phyloP scores from a whole-genome alignment of 306 rosid species.

The Lagenaria siceraria region DNA sequence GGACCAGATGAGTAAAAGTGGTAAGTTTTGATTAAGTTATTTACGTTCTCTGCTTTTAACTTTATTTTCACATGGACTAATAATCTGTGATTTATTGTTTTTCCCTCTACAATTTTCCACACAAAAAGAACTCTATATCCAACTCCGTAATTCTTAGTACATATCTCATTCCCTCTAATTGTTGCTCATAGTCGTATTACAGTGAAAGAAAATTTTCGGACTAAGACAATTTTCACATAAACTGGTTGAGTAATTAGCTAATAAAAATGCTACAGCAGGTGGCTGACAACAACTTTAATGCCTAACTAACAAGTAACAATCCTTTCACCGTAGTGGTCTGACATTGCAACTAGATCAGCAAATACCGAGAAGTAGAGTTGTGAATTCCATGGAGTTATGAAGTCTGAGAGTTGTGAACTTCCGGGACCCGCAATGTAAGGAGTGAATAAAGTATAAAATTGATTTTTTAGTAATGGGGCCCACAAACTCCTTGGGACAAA shows the following conservation, averaged over 20 bases:
- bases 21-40: not conserved
- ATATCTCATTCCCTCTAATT: not conserved
- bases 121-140: not conserved
- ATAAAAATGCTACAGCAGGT: not conserved
- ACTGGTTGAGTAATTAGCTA: not conserved
- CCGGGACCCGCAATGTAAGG: too few relatives aligned
- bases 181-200: not conserved
- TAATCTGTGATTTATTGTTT: not conserved
- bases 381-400: too few relatives aligned
- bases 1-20: not conserved
- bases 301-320: not conserved
- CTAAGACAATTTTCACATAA: not conserved
- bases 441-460: too few relatives aligned
- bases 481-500: too few relatives aligned
- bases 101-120: not conserved
- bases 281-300: not conserved
- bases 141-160: not conserved
- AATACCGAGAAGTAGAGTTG: too few relatives aligned
- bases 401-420: too few relatives aligned
- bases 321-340: not conserved
- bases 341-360: not conserved
- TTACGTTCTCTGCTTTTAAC: not conserved
- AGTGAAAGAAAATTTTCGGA: not conserved
- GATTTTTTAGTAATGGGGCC: too few relatives aligned
- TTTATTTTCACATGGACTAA: not conserved